Evolutionary conservation across 1,284 basidiomycete genomes (phyloP).

Genomic region (Cryptococcus sp.): DNA sequence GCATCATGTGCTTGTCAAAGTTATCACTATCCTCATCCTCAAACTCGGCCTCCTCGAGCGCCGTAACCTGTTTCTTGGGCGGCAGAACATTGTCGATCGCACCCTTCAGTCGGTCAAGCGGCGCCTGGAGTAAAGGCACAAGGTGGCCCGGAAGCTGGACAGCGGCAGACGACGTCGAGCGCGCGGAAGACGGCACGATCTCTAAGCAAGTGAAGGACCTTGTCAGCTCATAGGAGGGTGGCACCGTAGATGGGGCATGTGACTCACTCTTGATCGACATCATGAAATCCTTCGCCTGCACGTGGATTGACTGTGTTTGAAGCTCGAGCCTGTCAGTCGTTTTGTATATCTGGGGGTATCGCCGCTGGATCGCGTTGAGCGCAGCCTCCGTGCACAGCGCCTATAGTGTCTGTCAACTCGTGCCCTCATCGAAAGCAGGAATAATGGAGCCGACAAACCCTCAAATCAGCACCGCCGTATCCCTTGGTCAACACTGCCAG

Average conservation of each 20-base stretch:
- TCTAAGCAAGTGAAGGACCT: conserved; percentile 55
- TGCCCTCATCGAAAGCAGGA: background rate
- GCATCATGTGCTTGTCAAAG: conserved; percentile 72
- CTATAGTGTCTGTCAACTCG: conserved; percentile 50
- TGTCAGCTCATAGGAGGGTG: conserved; percentile 5
- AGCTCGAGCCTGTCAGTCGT: conserved; percentile 80
- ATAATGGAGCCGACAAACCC: conserved; percentile 57
- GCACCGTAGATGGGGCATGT: background rate
- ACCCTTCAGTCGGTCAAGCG: conserved; percentile 67
- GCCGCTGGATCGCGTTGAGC: conserved; percentile 89
- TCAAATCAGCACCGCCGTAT: conserved; percentile 93
- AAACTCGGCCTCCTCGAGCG: conserved; percentile 91
- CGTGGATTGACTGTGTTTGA: conserved; percentile 78
- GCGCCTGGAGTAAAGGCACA: conserved; percentile 67
- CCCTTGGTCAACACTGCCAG: conserved; percentile 92
- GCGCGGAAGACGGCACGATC: conserved; percentile 88
- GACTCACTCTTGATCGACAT: conserved; percentile 87
- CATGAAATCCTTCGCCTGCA: conserved; percentile 93
- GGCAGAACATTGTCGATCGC: conserved; percentile 70
- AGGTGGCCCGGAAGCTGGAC: conserved; percentile 82
- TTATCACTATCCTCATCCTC: conserved; percentile 71
- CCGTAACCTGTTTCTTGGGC: conserved; percentile 66
- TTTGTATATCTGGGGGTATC: conserved; percentile 97
- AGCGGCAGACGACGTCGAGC: conserved; percentile 81
- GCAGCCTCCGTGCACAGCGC: conserved; percentile 95